Percentiles rank a stretch among this genome's conserved stretches.
Conservation (phyloP, 345 rosid genomes). For the Brassica incana region DNA sequence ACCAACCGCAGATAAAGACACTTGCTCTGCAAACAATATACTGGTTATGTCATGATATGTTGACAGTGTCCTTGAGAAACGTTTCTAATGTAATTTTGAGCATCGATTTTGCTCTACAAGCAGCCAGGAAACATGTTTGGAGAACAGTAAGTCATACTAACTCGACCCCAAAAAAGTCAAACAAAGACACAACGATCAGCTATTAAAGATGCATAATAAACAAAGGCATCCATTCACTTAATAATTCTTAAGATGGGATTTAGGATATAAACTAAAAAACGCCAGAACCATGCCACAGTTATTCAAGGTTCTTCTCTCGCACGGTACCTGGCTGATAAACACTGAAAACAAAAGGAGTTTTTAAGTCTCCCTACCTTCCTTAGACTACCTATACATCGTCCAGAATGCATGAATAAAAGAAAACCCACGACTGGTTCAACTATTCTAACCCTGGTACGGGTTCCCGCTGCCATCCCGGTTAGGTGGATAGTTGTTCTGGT, state of each 20-base stretch:
- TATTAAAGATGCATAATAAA: too few species aligned
- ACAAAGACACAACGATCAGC: not conserved
- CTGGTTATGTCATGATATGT: not conserved
- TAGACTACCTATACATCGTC: slow-evolving; percentile 28
- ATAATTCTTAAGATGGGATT: not conserved
- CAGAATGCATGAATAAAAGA: slow-evolving; percentile 27
- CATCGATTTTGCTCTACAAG: not conserved
- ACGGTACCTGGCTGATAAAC: slow-evolving; percentile 20
- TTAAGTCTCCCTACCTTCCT: slow-evolving; percentile 18
- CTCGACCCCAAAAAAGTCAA: too few species aligned
- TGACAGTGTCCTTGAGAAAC: too few species aligned
- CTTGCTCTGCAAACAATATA: not conserved
- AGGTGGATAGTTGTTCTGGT: slow-evolving; percentile 40
- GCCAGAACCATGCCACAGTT: not conserved
- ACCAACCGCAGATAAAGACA: not conserved
- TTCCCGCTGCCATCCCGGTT: slow-evolving; percentile 35
- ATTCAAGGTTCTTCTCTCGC: slow-evolving; percentile 6
- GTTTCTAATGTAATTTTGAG: not conserved
- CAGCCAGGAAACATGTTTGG: too few species aligned
- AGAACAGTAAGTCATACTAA: too few species aligned
- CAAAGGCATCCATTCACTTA: not conserved
- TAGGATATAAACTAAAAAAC: not conserved
- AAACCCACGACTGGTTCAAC: slow-evolving; percentile 16
- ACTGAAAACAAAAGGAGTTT: slow-evolving; percentile 19
- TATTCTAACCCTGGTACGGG: slow-evolving; percentile 34